Percentiles rank a stretch among this genome's conserved stretches.
Evolutionary conservation across 768 basidiomycete genomes (phyloP).

Genomic region (Trametopsis cervina): DNA sequence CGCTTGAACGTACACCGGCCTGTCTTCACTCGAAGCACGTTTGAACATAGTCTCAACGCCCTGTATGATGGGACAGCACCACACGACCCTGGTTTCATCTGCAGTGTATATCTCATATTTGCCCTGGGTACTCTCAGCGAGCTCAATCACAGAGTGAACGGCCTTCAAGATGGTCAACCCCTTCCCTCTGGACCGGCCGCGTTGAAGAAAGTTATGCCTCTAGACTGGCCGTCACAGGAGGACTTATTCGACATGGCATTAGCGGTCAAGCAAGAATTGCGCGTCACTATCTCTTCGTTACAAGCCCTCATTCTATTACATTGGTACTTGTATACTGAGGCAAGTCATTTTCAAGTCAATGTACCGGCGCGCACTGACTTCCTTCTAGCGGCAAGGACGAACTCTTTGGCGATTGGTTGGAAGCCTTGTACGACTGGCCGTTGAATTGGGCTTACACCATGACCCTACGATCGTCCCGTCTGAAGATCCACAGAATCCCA

Average conservation of each 20-base stretch:
- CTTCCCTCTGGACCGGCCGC: conserved; percentile 27
- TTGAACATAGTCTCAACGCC: conserved; percentile 54
- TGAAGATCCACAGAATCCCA: conserved; percentile 1
- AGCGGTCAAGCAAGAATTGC: conserved; percentile 71
- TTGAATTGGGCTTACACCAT: conserved; percentile 83
- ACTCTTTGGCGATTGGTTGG: conserved; percentile 86
- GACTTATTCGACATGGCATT: conserved; percentile 81
- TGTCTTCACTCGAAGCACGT: conserved; percentile 62
- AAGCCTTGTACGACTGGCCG: conserved; percentile 71
- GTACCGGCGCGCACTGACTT: conserved; percentile 5
- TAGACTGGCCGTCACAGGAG: conserved; percentile 72
- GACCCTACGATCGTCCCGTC: conserved; percentile 59
- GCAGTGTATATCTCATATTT: conserved; percentile 69
- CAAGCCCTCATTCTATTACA: conserved; percentile 81
- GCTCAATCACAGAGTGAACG: conserved; percentile 62
- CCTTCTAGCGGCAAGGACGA: conserved; percentile 72
- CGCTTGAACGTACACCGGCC: conserved; percentile 79
- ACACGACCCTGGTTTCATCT: conserved; percentile 73
- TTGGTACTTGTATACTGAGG: conserved; percentile 89
- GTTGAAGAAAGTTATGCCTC: conserved; percentile 53
- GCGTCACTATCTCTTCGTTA: conserved; percentile 75
- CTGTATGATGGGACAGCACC: conserved; percentile 56
- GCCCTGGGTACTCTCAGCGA: conserved; percentile 81
- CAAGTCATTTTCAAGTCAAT: conserved; percentile 24
- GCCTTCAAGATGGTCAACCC: conserved; percentile 37